phyloP scores from a whole-genome alignment of 129 eudicot species.

The Mikania micrantha region DNA sequence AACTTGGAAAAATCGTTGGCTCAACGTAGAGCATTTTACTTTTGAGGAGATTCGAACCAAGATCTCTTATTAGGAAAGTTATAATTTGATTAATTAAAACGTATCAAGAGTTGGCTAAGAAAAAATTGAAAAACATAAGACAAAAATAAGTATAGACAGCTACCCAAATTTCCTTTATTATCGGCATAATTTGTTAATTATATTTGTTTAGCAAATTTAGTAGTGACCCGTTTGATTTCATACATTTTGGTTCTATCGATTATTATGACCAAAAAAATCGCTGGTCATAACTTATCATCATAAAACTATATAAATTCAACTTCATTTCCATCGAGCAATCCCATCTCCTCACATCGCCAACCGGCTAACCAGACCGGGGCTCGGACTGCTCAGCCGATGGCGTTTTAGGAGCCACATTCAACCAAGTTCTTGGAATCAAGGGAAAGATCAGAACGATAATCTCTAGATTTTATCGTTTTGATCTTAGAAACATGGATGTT shows the following conservation, averaged over 20 bases:
- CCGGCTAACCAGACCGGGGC: slow-evolving; percentile 38
- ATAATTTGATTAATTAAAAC: too few species aligned
- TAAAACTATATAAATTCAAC: slow-evolving; percentile 21
- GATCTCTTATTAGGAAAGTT: too few species aligned
- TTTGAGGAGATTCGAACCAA: too few species aligned
- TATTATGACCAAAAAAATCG: slow-evolving; percentile 21
- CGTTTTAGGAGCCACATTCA: slow-evolving; percentile 23
- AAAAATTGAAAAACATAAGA: too few species aligned
- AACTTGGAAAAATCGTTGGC: too few species aligned
- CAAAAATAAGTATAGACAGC: too few species aligned
- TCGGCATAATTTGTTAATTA: neutral
- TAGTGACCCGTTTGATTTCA: neutral
- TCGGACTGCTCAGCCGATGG: slow-evolving; percentile 37
- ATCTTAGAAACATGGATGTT: slow-evolving; percentile 22
- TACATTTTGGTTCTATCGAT: neutral
- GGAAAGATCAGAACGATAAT: slow-evolving; percentile 28
- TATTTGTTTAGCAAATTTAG: neutral
- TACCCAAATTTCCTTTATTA: slow-evolving; percentile 22
- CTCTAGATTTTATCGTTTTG: slow-evolving; percentile 23
- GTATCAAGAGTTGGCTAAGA: too few species aligned
- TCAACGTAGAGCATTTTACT: too few species aligned
- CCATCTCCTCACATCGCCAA: slow-evolving; percentile 34
- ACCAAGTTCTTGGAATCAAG: slow-evolving; percentile 21
- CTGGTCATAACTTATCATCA: slow-evolving; percentile 10
- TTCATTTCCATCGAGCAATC: slow-evolving; percentile 3